Evolutionary conservation across 2,329 filamentous ascomycete genomes (phyloP), one percentile per base, ranked within the genome.

Genomic region (Calonectria leucothoes): DNA sequence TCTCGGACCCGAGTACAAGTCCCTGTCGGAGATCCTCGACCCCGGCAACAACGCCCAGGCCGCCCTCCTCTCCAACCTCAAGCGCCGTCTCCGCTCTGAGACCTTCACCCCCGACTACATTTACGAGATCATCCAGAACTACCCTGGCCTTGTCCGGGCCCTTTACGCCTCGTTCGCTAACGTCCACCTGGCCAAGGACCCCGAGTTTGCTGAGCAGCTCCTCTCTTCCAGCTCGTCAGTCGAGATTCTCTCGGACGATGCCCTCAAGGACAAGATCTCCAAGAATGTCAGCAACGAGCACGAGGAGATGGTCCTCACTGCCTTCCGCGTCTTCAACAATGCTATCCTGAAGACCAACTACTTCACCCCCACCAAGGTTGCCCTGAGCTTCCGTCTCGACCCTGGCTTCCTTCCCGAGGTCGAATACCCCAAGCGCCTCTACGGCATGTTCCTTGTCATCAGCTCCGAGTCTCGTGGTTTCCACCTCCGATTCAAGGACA

Each of bases 41-140:
- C 82, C 90, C 31, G 93, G 91, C 82, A 97, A 98, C 86, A 97
- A 93, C 78, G 90, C 92, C 1, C 95, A 98, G 81, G 94, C 94
- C 23, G 95, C 97, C 80, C 90, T 98, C 73, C 90, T 99, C 42
- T 94, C 94, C 35, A 98, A 97, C 88, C 91, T 99, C 82, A 99
- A 99, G 92, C 95, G 96, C 80, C 93, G 97, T 81, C 90, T 99
- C 73, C 94, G 97, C 81, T 97, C 94, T 0, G 97, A 99, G 87
- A 99, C 97, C 0, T 99, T 99, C 85, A 99, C 97, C 0, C 94
- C 97, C 6, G 96, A 98, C 82, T 99, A 99, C 87, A 98, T 99
- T 79, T 92, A 96, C 33, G 96, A 99, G 86, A 98, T 99, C 83
- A 98, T 99, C 86, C 93, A 93, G 83, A 93, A 93, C 65, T 97